Evolutionary conservation across 2,329 filamentous ascomycete genomes (phyloP), one percentile per base, ranked within the genome.

Genomic region (Graphilbum sp.): DNA sequence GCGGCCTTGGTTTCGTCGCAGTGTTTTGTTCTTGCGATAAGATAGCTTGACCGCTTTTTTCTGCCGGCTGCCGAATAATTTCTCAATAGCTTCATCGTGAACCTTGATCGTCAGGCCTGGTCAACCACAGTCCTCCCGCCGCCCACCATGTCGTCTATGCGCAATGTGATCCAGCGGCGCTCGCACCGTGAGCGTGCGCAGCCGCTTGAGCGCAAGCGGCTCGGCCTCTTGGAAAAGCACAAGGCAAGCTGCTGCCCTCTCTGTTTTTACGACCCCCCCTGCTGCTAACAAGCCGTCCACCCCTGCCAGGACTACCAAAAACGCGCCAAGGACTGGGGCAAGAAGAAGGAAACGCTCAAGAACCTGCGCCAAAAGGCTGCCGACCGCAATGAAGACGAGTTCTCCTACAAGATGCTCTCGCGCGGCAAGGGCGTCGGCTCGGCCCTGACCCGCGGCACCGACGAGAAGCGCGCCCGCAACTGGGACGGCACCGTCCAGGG

Each of bases 181-280:
- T 79, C 85, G 48, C 88, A 96, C 60, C 74, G 79, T 49, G 90
- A 96, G 67, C 79, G 90, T 50, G 82, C 83, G 27, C 90, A 96
- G 58, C 82, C 87, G 31, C 60, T 74, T 45, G 82, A 87, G 54
- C 83, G 90, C 38, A 66, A 78, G 47, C 84, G 84, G 64, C 85
- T 86, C 61, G 90, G 90, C 46, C 72, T 96, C 18, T 76, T 96
- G 44, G 90, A 96, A 59, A 96, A 98, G 63, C 82, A 90, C 69
- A 95, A 95, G 64, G 78, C 79, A 52, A 32, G 53, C 45, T 21
- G 31, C 17, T n/a, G n/a, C n/a, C n/a, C n/a, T n/a, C n/a, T 13
- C 21, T 34, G 34, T 34, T 4, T 18, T 29, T 10, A 35, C 4
- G 5, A n/a, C 21, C 4, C 12, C n/a, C 11, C 11, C 13, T 12